Conservation (phyloP, 139 green algal genomes). For the Tetraselmis striata region DNA sequence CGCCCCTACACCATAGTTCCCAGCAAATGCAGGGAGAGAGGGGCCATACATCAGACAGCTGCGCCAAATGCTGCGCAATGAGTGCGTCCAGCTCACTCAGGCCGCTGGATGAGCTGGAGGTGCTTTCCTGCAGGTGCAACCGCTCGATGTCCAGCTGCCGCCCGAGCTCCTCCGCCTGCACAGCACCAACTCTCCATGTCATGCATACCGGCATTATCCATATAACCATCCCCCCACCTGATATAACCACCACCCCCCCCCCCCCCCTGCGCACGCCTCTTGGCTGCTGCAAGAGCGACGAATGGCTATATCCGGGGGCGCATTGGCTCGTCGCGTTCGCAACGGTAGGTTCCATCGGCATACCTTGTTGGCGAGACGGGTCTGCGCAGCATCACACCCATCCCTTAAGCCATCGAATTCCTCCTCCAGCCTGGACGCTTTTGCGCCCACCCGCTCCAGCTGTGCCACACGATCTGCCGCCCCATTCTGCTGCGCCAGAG, state of each 20-base stretch:
- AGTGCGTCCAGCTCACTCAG: not conserved
- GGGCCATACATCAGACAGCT: not conserved
- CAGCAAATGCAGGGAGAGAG: no score
- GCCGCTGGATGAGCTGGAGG: not conserved
- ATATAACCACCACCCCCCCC: no score
- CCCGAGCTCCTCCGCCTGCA: not conserved
- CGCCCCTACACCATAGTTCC: no score
- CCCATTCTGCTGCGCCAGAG: not conserved
- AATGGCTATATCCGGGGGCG: no score
- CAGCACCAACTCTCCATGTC: not conserved
- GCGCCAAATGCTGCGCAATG: not conserved
- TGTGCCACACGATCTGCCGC: not conserved
- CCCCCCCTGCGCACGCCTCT: no score
- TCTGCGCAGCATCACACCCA: not conserved
- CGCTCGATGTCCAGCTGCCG: not conserved
- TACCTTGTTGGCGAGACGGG: not conserved
- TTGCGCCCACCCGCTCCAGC: not conserved
- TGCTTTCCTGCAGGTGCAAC: not conserved
- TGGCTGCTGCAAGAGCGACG: no score
- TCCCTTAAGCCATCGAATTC: not conserved
- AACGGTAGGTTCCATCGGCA: no score
- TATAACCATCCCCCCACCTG: no score
- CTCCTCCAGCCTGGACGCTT: not conserved
- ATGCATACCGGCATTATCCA: no score
- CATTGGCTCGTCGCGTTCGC: no score